Evolutionary conservation across 371 early-diverging fungal genomes (phyloP).

Genomic region (Mortierella sp.): DNA sequence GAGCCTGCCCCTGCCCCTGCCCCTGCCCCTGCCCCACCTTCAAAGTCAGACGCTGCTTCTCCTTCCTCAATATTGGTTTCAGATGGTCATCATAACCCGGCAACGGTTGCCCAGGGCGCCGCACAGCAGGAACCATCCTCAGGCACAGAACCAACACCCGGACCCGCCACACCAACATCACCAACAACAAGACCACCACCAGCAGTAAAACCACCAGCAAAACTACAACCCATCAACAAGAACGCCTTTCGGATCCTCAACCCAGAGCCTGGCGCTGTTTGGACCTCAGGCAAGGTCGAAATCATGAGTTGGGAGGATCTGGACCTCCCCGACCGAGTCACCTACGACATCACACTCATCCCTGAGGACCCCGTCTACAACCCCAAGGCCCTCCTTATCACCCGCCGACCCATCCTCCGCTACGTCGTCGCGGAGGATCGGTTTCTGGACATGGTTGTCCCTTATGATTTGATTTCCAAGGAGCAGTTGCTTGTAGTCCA

Average conservation of each 20-base stretch:
- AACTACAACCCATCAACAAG: slow-evolving; percentile 5
- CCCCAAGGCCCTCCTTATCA: slow-evolving; percentile 25
- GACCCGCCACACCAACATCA: neutral
- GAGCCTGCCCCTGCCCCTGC: neutral
- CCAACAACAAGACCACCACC: neutral
- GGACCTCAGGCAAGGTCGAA: slow-evolving; percentile 31
- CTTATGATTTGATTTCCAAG: slow-evolving; percentile 36
- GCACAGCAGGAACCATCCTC: neutral
- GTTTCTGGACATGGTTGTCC: slow-evolving; percentile 28
- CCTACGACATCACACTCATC: slow-evolving; percentile 35
- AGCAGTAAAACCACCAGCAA: neutral
- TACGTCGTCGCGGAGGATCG: slow-evolving; percentile 19
- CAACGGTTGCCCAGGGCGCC: neutral
- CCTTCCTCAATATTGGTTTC: neutral
- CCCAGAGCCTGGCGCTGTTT: slow-evolving; percentile 31
- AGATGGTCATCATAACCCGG: neutral
- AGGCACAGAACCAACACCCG: neutral
- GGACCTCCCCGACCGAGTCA: slow-evolving; percentile 26
- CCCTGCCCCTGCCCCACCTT: neutral
- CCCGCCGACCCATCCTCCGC: slow-evolving; percentile 35
- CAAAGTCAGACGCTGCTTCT: slow-evolving; percentile 2
- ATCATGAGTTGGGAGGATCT: slow-evolving; percentile 26
- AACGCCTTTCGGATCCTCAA: slow-evolving; percentile 25
- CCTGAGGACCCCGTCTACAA: slow-evolving; percentile 36
- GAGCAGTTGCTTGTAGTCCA: slow-evolving; percentile 35